Evolutionary conservation across 495 filamentous ascomycete species (phyloP).

Genomic region (Aspergillus bridgeri): DNA sequence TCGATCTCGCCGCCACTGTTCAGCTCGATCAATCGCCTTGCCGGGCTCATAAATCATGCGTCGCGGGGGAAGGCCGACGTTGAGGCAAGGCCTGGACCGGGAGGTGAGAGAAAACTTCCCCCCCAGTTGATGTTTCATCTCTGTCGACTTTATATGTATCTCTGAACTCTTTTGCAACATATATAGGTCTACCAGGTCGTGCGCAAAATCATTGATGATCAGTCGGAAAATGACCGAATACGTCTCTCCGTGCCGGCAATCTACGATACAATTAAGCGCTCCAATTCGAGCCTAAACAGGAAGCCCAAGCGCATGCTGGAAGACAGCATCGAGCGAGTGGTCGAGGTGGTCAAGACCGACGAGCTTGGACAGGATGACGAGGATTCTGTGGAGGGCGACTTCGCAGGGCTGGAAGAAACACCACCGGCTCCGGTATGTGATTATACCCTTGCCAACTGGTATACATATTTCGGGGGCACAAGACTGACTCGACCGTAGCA

Average conservation of each 20-base stretch:
- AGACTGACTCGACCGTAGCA: conserved; percentile 12
- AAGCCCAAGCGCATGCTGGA: conserved; percentile 77
- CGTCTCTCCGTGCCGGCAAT: conserved; percentile 58
- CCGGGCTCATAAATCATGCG: conserved; percentile 20
- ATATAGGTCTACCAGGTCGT: conserved; percentile 69
- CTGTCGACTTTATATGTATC: neutral
- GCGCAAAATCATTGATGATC: conserved; percentile 66
- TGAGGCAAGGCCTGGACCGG: conserved; percentile 53
- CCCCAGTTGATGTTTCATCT: neutral
- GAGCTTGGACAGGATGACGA: conserved; percentile 45
- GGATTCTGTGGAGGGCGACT: conserved; percentile 60
- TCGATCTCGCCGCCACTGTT: neutral
- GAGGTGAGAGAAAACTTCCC: conserved; percentile 48
- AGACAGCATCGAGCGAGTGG: conserved; percentile 79
- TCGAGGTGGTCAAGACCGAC: conserved; percentile 71
- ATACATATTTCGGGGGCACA: neutral
- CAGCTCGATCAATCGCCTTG: neutral
- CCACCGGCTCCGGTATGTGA: conserved; percentile 30
- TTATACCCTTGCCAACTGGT: neutral
- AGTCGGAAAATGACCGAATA: conserved; percentile 41
- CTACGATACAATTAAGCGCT: conserved; percentile 74
- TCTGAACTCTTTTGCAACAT: neutral
- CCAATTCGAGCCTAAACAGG: conserved; percentile 79
- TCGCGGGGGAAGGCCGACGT: conserved; percentile 42
- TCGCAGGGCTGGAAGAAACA: conserved; percentile 57